Base-by-base conservation (phyloP, 805 yeast genomes). In the Ogataea chonburiensis region DNA sequence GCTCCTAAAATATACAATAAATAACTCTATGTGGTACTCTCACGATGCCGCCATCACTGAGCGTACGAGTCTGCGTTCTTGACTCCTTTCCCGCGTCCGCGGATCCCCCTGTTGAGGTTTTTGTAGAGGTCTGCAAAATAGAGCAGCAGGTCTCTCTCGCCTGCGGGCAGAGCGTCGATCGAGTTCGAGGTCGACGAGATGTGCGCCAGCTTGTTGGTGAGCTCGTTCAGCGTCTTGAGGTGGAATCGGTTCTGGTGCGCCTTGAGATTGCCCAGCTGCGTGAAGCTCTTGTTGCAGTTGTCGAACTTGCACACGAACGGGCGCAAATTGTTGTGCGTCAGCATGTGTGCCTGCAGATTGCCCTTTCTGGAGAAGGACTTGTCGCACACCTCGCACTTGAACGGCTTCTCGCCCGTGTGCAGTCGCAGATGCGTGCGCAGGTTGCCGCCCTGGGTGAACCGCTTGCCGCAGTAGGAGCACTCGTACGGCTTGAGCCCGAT, bases 221-320 rank as follows among this genome's bases (percentile, higher is more conserved):
- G 66, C 20, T 66, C 67, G 47, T 77, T 77, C 45, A 91, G 67
- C 0, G 94, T 80, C 11, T 75, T 75, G 46, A 79, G 61, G 60
- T 88, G 98, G 55, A 88, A 87, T 50, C 89, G 71, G 61, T 89
- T 91, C 56, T 89, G 98, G 60, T 91, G 98, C 1, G 95, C 85
- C 61, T 91, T 89, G 68, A 89, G 71, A 55, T 89, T 89, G 3
- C 97, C 97, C 50, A 89, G 68, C 64, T 89, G 98, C 1, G 96
- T 85, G 53, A 89, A 89, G 4, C 82, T 72, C 63, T 87, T 88
- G 47, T 75, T 79, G 63, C 97, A 89, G 40, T 73, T 70, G 58
- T 87, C 96, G 42, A 89, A 69, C 50, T 75, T 77, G 63, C 97
- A 89, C 38, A 75, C 73, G 55, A 70, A 86, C 5, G 95, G 96